Evolutionary conservation across 768 basidiomycete genomes (phyloP).

Genomic region (Russula compacta): DNA sequence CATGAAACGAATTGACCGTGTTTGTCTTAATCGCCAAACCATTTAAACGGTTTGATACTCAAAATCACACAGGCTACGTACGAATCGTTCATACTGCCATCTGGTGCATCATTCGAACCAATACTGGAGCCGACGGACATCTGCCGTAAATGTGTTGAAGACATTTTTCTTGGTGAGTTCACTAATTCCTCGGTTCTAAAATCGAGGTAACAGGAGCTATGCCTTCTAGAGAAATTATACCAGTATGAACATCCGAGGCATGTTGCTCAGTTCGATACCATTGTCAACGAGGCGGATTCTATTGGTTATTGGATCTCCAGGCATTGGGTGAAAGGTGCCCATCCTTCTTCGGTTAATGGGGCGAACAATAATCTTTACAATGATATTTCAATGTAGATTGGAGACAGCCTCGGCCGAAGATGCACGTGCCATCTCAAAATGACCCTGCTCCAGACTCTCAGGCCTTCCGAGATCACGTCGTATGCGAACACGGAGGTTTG

Average conservation of each 20-base stretch:
- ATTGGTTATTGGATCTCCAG: constrained; percentile 68
- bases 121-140: constrained; percentile 41
- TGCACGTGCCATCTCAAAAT: constrained; percentile 48
- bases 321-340: constrained; percentile 63
- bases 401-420: constrained; percentile 60
- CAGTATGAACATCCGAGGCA: constrained; percentile 54
- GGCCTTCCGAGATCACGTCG: constrained; percentile 49
- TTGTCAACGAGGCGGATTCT: constrained; percentile 36
- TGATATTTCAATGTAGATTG: constrained; percentile 44
- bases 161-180: constrained; percentile 46
- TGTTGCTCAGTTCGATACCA: constrained; percentile 50
- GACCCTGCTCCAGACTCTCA: constrained; percentile 63
- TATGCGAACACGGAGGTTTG: constrained; percentile 63
- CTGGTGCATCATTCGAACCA: constrained; percentile 38
- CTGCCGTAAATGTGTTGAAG: constrained; percentile 51
- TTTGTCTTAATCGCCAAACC: constrained; percentile 25
- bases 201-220: neutral
- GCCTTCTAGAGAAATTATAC: constrained; percentile 53
- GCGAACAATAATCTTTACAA: constrained; percentile 4
- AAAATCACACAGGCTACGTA: constrained; percentile 34
- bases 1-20: constrained; percentile 63
- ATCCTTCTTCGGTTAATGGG: neutral
- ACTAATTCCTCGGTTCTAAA: neutral
- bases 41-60: neutral
- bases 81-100: constrained; percentile 30